Percentiles rank a stretch among this genome's conserved stretches.
Evolutionary conservation across 148 eudicot genomes (phyloP).

Genomic region (Pharnaceum exiguum): DNA sequence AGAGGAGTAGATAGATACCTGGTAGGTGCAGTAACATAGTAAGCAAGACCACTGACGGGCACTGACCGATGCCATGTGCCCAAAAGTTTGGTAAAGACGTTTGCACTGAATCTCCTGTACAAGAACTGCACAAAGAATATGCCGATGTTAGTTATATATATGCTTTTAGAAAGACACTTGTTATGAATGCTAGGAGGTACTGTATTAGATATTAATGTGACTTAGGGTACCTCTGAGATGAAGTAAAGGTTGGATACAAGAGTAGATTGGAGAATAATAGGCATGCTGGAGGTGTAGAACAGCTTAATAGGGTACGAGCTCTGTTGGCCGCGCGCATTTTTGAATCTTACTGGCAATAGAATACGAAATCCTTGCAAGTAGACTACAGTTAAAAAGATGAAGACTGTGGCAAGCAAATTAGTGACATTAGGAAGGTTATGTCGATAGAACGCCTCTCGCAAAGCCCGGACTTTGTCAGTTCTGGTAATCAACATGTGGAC

Average conservation of each 20-base stretch:
- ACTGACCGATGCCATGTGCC: conserved; percentile 62
- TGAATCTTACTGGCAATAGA: conserved; percentile 28
- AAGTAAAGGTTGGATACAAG: conserved; percentile 72
- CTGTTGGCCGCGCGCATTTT: conserved; percentile 66
- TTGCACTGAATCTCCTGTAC: conserved; percentile 52
- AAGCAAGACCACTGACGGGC: conserved; percentile 79
- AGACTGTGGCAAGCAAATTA: conserved; percentile 26
- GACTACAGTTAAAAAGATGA: conserved; percentile 21
- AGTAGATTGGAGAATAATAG: conserved; percentile 70
- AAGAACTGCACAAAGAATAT: conserved; percentile 40
- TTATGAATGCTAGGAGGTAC: not conserved
- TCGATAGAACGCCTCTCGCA: conserved; percentile 65
- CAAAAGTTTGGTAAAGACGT: conserved; percentile 46
- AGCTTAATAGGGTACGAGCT: conserved; percentile 67
- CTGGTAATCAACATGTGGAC: conserved; percentile 54
- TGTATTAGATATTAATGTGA: too few relatives aligned
- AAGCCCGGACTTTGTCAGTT: conserved; percentile 54
- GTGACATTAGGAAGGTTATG: conserved; percentile 41
- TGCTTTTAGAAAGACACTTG: not conserved
- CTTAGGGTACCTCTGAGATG: conserved; percentile 59
- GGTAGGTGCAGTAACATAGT: conserved; percentile 60
- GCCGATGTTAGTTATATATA: not conserved
- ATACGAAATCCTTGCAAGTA: conserved; percentile 33
- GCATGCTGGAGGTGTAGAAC: conserved; percentile 82
- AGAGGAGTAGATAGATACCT: conserved; percentile 31